phyloP scores from a whole-genome alignment of 2,329 filamentous ascomycete genomes.

The Penicillium freii region DNA sequence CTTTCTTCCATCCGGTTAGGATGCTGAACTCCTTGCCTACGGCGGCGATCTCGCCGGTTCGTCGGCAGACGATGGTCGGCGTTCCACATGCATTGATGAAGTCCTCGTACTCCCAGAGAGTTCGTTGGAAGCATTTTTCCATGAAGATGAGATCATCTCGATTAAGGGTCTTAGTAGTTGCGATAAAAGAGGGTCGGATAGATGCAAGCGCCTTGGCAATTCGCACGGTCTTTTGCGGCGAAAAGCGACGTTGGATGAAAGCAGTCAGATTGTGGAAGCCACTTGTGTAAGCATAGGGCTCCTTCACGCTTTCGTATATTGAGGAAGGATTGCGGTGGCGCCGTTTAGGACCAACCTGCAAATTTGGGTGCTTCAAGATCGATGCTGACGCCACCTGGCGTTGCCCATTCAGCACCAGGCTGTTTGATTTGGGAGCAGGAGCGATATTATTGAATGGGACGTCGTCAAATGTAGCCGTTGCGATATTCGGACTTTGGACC shows the following conservation, averaged over 20 bases:
- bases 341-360: conserved; percentile 46
- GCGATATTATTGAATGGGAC: conserved; percentile 26
- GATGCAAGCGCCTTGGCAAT: conserved; percentile 86
- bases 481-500: conserved; percentile 53
- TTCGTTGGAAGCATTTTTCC: conserved; percentile 95
- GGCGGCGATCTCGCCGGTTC: conserved; percentile 91
- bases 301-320: conserved; percentile 84
- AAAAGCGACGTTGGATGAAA: conserved; percentile 75
- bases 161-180: conserved; percentile 84
- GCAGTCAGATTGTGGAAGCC: conserved; percentile 87
- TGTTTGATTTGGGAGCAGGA: conserved; percentile 27
- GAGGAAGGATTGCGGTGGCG: conserved; percentile 70
- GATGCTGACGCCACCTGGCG: conserved; percentile 45
- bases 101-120: conserved; percentile 88
- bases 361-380: conserved; percentile 42
- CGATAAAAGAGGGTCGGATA: conserved; percentile 89
- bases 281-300: conserved; percentile 86
- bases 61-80: conserved; percentile 85
- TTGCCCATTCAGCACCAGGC: conserved; percentile 33
- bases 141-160: conserved; percentile 90
- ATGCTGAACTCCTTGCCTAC: conserved; percentile 97
- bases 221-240: conserved; percentile 70
- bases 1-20: conserved; percentile 89
- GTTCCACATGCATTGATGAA: conserved; percentile 86
- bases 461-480: conserved; percentile 44